Evolutionary conservation across 1,284 basidiomycete species (phyloP).

Genomic region (Ganoderma leucocontextum): DNA sequence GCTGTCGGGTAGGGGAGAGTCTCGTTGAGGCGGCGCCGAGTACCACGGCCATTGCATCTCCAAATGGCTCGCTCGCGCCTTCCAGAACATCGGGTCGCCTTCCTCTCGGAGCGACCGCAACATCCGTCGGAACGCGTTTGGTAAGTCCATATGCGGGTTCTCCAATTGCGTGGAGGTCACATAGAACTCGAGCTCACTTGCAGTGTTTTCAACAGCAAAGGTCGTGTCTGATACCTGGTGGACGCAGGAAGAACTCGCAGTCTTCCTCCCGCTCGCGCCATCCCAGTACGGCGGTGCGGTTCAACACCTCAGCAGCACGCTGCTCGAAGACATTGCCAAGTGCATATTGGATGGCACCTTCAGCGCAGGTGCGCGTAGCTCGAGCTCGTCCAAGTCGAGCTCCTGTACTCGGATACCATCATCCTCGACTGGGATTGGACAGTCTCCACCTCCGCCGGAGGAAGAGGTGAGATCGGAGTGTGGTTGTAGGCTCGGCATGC

Average conservation of each 20-base stretch:
- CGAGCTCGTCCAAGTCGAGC: background rate
- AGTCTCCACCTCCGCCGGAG: no score
- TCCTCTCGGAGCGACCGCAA: background rate
- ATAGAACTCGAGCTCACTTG: background rate
- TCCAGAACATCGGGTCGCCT: conserved; percentile 6
- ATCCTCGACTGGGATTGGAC: background rate
- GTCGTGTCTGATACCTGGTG: background rate
- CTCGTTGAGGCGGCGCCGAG: background rate
- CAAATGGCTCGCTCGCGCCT: background rate
- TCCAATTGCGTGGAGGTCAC: background rate
- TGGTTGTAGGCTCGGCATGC: background rate
- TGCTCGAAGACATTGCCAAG: background rate
- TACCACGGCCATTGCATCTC: background rate
- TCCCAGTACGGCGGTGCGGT: background rate
- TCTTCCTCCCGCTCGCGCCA: background rate
- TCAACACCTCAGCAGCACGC: background rate
- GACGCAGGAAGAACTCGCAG: background rate
- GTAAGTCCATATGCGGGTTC: background rate
- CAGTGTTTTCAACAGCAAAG: background rate
- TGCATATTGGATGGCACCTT: background rate
- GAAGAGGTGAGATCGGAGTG: background rate
- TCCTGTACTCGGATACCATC: background rate
- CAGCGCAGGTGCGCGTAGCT: background rate
- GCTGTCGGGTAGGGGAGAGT: background rate
- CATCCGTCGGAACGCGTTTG: background rate